Conservation (phyloP, 2,329 filamentous ascomycete species). For the Fusarium sp. region DNA sequence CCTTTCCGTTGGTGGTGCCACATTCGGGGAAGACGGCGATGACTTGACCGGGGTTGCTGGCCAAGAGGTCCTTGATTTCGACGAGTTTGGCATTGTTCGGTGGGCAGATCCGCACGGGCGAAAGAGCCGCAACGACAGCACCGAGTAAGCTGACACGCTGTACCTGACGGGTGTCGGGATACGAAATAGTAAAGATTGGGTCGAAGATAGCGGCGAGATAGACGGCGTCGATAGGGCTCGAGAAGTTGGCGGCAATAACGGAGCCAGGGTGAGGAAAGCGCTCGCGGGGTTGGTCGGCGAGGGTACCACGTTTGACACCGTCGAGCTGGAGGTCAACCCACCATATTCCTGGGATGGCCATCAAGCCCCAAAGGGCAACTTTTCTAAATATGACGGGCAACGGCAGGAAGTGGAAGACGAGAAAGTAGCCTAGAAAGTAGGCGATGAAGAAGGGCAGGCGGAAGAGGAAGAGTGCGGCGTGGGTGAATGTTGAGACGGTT, state of each 20-base stretch:
- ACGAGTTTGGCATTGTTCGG: constrained; percentile 61
- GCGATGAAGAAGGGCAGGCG: constrained; percentile 81
- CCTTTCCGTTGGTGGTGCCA: constrained; percentile 92
- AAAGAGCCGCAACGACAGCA: constrained; percentile 78
- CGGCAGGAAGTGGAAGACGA: constrained; percentile 84
- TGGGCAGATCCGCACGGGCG: constrained; percentile 61
- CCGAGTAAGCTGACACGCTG: constrained; percentile 78
- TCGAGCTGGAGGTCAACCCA: constrained; percentile 99
- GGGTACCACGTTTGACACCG: constrained; percentile 89
- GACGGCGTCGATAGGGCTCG: constrained; percentile 89
- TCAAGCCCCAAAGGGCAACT: constrained; percentile 84
- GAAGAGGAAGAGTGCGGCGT: constrained; percentile 78
- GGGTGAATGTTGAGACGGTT: constrained; percentile 68
- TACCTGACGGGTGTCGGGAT: constrained; percentile 77
- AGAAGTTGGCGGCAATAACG: constrained; percentile 90
- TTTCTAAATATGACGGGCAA: constrained; percentile 73
- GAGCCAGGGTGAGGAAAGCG: constrained; percentile 81
- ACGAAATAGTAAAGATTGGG: constrained; percentile 89
- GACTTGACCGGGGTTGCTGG: constrained; percentile 74
- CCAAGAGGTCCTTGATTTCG: constrained; percentile 69
- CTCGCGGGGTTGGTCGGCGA: constrained; percentile 75
- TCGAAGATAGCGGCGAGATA: constrained; percentile 97
- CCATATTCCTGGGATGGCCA: constrained; percentile 92
- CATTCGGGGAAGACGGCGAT: constrained; percentile 93
- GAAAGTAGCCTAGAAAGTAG: constrained; percentile 75